Conservation (phyloP, 129 eudicot genomes). For the Flaveria bidentis region DNA sequence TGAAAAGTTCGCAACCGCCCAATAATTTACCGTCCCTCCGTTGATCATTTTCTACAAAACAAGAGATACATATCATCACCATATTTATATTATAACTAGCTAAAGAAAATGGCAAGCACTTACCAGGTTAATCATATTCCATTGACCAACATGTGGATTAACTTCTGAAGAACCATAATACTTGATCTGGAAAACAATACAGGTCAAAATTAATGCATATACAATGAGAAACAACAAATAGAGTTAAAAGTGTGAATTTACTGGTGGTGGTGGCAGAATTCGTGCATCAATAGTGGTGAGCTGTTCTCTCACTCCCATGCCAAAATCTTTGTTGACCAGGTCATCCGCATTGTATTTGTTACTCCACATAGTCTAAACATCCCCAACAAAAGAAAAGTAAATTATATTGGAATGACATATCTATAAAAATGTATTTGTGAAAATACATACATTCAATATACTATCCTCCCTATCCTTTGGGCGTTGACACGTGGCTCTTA, state of each 20-base stretch:
- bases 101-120: not conserved
- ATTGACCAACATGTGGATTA: constrained; percentile 66
- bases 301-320: constrained; percentile 46
- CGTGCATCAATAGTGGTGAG: constrained; percentile 66
- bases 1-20: constrained; percentile 75
- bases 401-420: not conserved
- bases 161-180: constrained; percentile 52
- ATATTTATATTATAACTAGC: not conserved
- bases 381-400: not conserved
- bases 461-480: constrained; percentile 48
- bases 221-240: not conserved
- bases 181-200: constrained; percentile 45
- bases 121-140: constrained; percentile 94
- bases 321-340: constrained; percentile 62
- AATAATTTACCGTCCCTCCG: constrained; percentile 55
- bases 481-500: constrained; percentile 73
- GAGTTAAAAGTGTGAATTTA: constrained; percentile 11
- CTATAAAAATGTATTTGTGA: not conserved
- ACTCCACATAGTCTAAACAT: constrained; percentile 42
- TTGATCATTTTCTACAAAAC: constrained; percentile 66
- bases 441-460: constrained; percentile 38
- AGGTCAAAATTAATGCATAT: not conserved
- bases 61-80: not conserved
- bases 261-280: constrained; percentile 72
- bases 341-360: constrained; percentile 44